Conservation (phyloP, 441 rosid species). For the Bocquillonia castaneifolia region DNA sequence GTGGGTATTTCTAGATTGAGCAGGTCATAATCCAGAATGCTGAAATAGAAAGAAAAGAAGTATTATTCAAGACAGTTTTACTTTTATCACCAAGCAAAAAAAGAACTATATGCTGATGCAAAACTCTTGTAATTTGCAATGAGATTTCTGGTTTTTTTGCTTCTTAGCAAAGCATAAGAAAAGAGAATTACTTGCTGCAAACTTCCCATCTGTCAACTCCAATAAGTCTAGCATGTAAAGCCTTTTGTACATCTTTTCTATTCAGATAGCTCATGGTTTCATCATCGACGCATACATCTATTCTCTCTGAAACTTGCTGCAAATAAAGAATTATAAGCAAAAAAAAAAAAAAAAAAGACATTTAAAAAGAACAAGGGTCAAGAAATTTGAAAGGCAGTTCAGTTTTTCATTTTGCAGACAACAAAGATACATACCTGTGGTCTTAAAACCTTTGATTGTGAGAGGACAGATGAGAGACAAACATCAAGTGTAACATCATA, state of each 20-base stretch:
- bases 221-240: conserved; percentile 79
- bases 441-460: conserved; percentile 71
- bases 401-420: background rate
- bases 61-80: background rate
- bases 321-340: conserved; percentile 7
- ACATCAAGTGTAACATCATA: conserved; percentile 97
- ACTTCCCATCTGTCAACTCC: conserved; percentile 78
- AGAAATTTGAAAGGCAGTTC: background rate
- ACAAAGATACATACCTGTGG: conserved; percentile 45
- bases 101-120: too few species aligned
- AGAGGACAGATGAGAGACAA: conserved; percentile 77
- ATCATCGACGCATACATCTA: conserved; percentile 93
- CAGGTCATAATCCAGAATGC: conserved; percentile 77
- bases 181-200: conserved; percentile 80
- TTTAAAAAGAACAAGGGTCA: background rate
- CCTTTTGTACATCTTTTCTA: conserved; percentile 73
- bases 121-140: too few species aligned
- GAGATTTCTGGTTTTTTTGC: too few species aligned
- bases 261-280: conserved; percentile 77
- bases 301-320: conserved; percentile 67
- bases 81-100: background rate
- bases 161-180: background rate
- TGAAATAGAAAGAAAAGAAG: conserved; percentile 25
- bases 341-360: background rate
- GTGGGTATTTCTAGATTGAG: conserved; percentile 81